Conservation (phyloP, 257 asterid genomes). For the Orobanche coerulescens region DNA sequence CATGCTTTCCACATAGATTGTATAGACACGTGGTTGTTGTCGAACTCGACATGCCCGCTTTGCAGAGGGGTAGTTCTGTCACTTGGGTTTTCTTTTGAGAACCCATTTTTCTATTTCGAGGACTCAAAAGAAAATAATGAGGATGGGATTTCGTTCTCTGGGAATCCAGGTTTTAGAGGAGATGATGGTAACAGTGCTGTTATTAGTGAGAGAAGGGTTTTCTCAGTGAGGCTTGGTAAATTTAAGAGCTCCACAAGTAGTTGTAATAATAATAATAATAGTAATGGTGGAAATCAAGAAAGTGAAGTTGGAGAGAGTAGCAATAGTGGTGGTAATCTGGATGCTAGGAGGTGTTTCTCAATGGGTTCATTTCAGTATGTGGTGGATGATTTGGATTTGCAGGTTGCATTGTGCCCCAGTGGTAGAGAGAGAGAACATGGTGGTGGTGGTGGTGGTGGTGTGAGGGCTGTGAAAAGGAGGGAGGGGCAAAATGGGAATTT, state of each 20-base stretch:
- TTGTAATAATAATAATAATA: not conserved
- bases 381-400: constrained; percentile 77
- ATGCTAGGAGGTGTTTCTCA: constrained; percentile 82
- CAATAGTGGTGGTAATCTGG: constrained; percentile 52
- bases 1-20: constrained; percentile 91
- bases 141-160: constrained; percentile 31
- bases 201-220: constrained; percentile 57
- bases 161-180: constrained; percentile 17
- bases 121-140: constrained; percentile 46
- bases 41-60: constrained; percentile 83
- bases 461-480: no score
- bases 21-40: constrained; percentile 81
- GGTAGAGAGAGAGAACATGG: constrained; percentile 23
- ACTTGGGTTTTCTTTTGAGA: constrained; percentile 47
- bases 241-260: constrained; percentile 32
- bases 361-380: constrained; percentile 96
- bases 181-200: constrained; percentile 31
- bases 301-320: constrained; percentile 70
- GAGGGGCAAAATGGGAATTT: constrained; percentile 49
- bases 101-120: constrained; percentile 49
- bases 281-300: constrained; percentile 23
- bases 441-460: no score
- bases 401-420: constrained; percentile 54
- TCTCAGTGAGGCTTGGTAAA: constrained; percentile 85
- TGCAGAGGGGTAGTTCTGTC: constrained; percentile 74